Evolutionary conservation across 768 basidiomycete genomes (phyloP), one percentile per base, ranked within the genome.

Genomic region (Tephrocybe sp.): DNA sequence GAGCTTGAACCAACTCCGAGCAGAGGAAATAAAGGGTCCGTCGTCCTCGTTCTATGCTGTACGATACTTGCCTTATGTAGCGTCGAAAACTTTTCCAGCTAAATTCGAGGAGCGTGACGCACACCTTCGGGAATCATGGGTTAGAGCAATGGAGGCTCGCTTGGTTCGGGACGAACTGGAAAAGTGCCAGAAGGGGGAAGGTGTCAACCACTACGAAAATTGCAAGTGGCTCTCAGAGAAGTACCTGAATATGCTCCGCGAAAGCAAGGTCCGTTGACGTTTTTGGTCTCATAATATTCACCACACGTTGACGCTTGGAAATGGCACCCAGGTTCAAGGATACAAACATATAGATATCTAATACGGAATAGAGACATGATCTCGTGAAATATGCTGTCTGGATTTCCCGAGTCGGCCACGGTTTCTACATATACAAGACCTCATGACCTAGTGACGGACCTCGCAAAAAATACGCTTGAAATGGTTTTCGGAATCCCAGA

Each of bases 71-170:
- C 18, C 30, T 42, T 22, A 54, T 18, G 10, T 40, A 25, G 29
- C 25, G 4, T 37, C 40, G 42, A 23, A 40, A 34, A 11, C 25
- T 47, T 24, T 42, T 31, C 10, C 46, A 91, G 88, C 77, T 15
- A 82, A 78, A 64, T 67, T 88, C 43, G 69, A 79, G 58, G 78
- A 77, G 57, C 86, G 89, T 33, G 92, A 95, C 53, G 70, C 80
- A 39, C 73, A 80, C 67, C 74, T 97, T 62, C 83, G 89, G 44
- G 94, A 97, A 71, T 89, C 90, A 43, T 98, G 94, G 94, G 80
- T 97, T 25, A 86, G 84, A 58, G 86, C 90, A 18, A 95, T 97
- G 93, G 94, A 97, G 68, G 82, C 84, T 25, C 83, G 89, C 41
- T 75, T 98, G 50, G 91, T 97, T 40, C 83, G 84, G 53, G 87